A percentile compares a stretch with the other conserved stretches of the same genome.
phyloP scores from a whole-genome alignment of 495 filamentous ascomycete genomes.

The Hypoxylon fragiforme region DNA sequence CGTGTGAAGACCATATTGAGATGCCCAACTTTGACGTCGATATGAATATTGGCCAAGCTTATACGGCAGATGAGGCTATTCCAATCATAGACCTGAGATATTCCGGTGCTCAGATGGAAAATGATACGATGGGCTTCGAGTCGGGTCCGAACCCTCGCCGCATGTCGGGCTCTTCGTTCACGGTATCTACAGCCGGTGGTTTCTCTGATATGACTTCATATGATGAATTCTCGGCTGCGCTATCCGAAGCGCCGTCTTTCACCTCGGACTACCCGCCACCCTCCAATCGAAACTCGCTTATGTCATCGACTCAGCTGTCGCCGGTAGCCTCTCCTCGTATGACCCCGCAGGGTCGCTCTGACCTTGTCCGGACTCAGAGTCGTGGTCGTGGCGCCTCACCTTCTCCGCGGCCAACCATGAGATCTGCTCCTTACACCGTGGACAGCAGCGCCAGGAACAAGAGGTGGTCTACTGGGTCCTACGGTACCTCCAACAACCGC shows the following conservation, averaged over 20 bases:
- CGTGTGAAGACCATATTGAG: conserved; percentile 54
- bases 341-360: conserved; percentile 58
- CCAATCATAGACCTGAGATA: conserved; percentile 58
- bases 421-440: conserved; percentile 65
- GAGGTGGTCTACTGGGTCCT: conserved; percentile 73
- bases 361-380: conserved; percentile 61
- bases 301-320: conserved; percentile 61
- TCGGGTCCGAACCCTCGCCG: conserved; percentile 48
- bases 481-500: conserved; percentile 54
- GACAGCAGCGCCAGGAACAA: conserved; percentile 62
- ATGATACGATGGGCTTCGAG: conserved; percentile 47
- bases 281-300: conserved; percentile 60
- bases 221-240: conserved; percentile 60
- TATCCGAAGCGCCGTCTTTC: conserved; percentile 60
- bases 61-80: conserved; percentile 58
- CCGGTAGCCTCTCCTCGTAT: conserved; percentile 63
- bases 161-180: conserved; percentile 63
- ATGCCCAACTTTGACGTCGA: conserved; percentile 51
- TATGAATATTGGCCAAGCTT: conserved; percentile 58
- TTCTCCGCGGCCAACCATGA: conserved; percentile 64
- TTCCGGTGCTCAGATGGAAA: conserved; percentile 43
- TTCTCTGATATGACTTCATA: conserved; percentile 61
- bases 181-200: conserved; percentile 59
- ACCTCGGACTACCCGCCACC: conserved; percentile 59
- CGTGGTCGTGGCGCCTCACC: conserved; percentile 65